Conservation (phyloP, 2,329 filamentous ascomycete genomes). For the Fusarium sp. region DNA sequence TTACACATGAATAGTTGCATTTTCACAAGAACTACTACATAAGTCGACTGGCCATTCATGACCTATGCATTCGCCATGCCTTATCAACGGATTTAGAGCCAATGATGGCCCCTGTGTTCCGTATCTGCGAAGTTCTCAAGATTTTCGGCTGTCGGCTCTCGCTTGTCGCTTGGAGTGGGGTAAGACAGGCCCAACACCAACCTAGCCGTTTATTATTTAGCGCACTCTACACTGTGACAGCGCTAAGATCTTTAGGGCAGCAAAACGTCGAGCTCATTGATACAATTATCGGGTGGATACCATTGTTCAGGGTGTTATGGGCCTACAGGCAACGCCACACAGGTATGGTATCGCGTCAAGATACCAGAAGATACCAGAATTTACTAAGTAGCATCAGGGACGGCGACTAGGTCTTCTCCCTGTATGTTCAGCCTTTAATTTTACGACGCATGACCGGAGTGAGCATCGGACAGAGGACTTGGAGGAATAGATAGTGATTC, state of each 20-base stretch:
- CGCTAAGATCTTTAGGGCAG: not conserved
- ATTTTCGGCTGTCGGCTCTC: not conserved
- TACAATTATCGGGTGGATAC: not conserved
- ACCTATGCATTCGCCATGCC: not conserved
- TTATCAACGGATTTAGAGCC: too few species aligned
- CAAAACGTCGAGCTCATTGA: not conserved
- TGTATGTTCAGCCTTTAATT: not conserved
- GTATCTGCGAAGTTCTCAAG: not conserved
- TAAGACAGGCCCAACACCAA: not conserved
- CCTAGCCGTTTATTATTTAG: not conserved
- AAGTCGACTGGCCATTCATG: not conserved
- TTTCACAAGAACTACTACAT: fast-evolving
- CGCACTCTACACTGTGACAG: not conserved
- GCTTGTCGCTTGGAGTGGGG: not conserved
- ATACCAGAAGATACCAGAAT: too few species aligned
- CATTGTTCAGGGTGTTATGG: too few species aligned
- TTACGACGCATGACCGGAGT: fast-evolving
- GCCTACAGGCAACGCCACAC: too few species aligned
- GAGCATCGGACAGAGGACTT: not conserved
- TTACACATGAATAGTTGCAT: fast-evolving
- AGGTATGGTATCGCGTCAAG: too few species aligned
- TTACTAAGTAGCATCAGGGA: too few species aligned
- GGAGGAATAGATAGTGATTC: fast-evolving
- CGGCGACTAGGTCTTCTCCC: fast-evolving
- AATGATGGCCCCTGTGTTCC: not conserved